Evolutionary conservation across 225 moss, liverwort and hornwort genomes (phyloP).

Genomic region (Lunularia cruciata): DNA sequence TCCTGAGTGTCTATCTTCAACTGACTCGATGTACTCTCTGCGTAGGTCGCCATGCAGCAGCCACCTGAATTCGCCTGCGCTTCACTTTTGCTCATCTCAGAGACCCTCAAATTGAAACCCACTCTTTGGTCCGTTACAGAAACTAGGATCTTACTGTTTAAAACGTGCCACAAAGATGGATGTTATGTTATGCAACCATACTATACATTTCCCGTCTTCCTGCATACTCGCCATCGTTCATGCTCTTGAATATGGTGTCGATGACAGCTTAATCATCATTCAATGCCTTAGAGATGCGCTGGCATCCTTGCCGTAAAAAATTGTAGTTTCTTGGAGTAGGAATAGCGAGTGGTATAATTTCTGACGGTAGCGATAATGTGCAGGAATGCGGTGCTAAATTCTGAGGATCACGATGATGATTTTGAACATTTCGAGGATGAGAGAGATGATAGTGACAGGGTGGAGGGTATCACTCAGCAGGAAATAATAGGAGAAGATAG

Average conservation of each 20-base stretch:
- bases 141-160: background rate
- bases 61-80: slow-evolving; percentile 93
- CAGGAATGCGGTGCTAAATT: slow-evolving; percentile 81
- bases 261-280: no score
- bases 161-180: background rate
- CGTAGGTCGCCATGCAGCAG: slow-evolving; percentile 90
- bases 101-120: slow-evolving; percentile 85
- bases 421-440: slow-evolving; percentile 82
- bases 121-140: slow-evolving; percentile 68
- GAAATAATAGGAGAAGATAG: slow-evolving; percentile 20
- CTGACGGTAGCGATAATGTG: no score
- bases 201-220: no score
- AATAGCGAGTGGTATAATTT: background rate
- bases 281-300: no score
- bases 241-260: no score
- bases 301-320: no score
- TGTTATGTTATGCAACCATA: no score
- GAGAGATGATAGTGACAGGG: slow-evolving; percentile 43
- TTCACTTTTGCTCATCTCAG: slow-evolving; percentile 78
- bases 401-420: slow-evolving; percentile 83
- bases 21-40: background rate
- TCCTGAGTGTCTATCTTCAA: no score
- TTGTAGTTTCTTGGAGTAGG: no score
- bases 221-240: no score
- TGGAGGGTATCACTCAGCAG: slow-evolving; percentile 34